Base-by-base conservation (phyloP, 805 yeast genomes). In the Pichia sporocuriosa region DNA sequence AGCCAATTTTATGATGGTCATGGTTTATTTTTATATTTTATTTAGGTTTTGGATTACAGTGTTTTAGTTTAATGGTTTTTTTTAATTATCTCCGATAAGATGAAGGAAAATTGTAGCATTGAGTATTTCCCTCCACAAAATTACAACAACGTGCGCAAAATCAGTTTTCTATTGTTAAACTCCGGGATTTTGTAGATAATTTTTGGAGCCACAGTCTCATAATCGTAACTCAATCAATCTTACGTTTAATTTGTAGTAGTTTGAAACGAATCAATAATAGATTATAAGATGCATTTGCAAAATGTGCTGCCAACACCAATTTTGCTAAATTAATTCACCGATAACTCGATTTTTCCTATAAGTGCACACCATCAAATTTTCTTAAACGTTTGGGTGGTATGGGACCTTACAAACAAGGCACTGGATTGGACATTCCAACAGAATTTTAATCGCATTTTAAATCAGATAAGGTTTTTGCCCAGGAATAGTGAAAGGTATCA, bases 401-500 rank as follows among this genome's bases (percentile, higher is more conserved):
- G 52, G 82, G 75, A 1, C 84, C 85, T 6, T 78, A 73, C 49
- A 61, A 72, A 27, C 68, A 69, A 39, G 67, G 65, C 37, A 59
- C 63, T 3, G 82, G 82, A 1, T 73, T 58, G 50, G 84, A 83
- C 3, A 68, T 79, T 30, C 81, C 83, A 16, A 11, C 26, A 6
- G 37, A 27, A 10, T 27, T 44, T 10, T 30, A 37, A 13, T 32
- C 32, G 31, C 25, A 32, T 21, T 9, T 16, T 5, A 28, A 36
- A 29, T 65, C 79, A 42, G 75, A 75, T 50, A 90, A 83, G 58
- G 85, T 82, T 9, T 87, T 81, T 50, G 61, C 83, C 79, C 50
- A 72, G 95, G 54, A 94, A 86, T 55, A 94, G 90, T 17, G 93
- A 84, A 58, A 67, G 95, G 49, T 83, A 68, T 54, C 87, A 86